These are phyloP conservation scores for Bonia amplexicaulis DNA, from an alignment of 176 grass and related monocot genomes.

Conservation along the genomic window DNA sequence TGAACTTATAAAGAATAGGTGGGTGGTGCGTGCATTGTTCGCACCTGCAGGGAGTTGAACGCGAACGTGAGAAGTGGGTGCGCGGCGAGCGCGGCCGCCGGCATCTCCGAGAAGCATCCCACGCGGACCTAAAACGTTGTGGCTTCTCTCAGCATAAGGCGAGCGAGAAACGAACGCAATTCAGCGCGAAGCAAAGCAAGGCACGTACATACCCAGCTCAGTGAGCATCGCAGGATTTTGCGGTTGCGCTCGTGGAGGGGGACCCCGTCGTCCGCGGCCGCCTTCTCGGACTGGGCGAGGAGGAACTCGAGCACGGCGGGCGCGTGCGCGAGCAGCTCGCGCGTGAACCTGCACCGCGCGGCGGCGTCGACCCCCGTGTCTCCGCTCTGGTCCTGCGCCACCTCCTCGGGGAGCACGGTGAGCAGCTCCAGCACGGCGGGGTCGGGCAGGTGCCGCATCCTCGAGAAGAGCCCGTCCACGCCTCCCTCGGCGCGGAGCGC, in stretches of 20 bases:
- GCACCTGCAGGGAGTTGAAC: conserved; percentile 91
- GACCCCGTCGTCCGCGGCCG: conserved; percentile 38
- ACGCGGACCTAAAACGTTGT: conserved; percentile 49
- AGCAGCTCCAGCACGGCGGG: conserved; percentile 74
- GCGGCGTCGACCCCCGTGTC: conserved; percentile 47
- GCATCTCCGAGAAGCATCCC: conserved; percentile 76
- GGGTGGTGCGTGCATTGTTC: conserved; percentile 7
- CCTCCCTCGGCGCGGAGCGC: conserved; percentile 55
- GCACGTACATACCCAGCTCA: conserved; percentile 70
- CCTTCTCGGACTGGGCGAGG: conserved; percentile 48
- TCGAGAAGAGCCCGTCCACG: conserved; percentile 66
- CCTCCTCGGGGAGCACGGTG: conserved; percentile 87
- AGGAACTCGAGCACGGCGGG: conserved; percentile 80
- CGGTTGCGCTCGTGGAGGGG: conserved; percentile 53
- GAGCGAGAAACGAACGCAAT: not conserved
- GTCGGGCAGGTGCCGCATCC: conserved; percentile 49
- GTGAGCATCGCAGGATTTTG: conserved; percentile 69
- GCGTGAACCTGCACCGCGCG: conserved; percentile 60
- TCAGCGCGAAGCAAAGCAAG: not conserved
- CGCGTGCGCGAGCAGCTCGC: conserved; percentile 74
- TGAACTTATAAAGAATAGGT: not conserved
- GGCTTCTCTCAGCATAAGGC: not conserved
- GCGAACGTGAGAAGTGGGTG: conserved; percentile 83
- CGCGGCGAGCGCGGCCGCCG: conserved; percentile 32
- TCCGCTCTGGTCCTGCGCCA: conserved; percentile 62